Base-by-base conservation (phyloP, 192 early-diverging fungal species). In the Phlyctochytrium arcticum region DNA sequence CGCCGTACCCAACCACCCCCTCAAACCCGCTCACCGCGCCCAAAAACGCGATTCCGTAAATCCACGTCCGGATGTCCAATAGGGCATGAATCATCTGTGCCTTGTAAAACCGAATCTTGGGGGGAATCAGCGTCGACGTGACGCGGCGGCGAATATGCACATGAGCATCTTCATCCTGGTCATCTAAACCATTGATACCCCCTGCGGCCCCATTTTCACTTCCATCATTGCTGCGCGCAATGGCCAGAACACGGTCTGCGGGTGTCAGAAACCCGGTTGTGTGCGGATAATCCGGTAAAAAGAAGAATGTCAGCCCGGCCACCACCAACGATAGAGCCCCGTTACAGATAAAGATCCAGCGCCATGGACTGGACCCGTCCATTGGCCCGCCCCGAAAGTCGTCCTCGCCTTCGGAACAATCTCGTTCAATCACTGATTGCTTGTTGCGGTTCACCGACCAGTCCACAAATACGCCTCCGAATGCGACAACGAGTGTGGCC, bases 201-300 rank as follows among this genome's bases (percentile, higher is more conserved):
- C n/a, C n/a, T n/a, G n/a, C n/a, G n/a, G n/a, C n/a, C n/a, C n/a
- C n/a, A n/a, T n/a, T n/a, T n/a, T n/a, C n/a, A 17, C 61, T 48
- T 32, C 61, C 61, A 24, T 77, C 71, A 36, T 34, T 53, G 3
- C 62, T 67, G 5, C 76, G 30, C 6, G 71, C 57, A 5, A 60
- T 48, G 23, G 72, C 76, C 6, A 77, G 33, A 6, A 74, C 53
- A 1, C 67, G 29, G 34, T 77, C 76, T 21, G 76, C 62, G 5
- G 69, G 62, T 17, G 71, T 71, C 1, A 77, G 57, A 55, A 77
- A 77, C 1, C 12, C 26, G 49, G 54, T 36, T 9, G 67, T 78
- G 42, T 75, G 60, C 29, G 73, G 73, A 54, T 46, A 71, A 21
- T 47, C 33, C 27, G 76, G 76, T 1, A 78, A 62, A 21, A 70